Evolutionary conservation across 257 asterid species (phyloP).

Genomic region (Solanum microdontum): DNA sequence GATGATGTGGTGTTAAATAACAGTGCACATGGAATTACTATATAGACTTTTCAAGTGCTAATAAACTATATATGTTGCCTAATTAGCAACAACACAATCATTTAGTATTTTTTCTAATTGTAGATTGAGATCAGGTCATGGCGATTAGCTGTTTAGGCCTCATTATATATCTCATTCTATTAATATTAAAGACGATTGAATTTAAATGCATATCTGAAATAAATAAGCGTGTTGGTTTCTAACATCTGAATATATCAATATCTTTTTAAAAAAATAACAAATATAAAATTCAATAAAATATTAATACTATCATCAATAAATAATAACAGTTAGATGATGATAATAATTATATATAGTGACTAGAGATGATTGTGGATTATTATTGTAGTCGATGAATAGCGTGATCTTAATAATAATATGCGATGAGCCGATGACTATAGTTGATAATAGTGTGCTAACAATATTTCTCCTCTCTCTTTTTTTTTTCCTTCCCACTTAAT

Average conservation of each 20-base stretch:
- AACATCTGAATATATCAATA: too few species aligned
- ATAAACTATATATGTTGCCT: not conserved
- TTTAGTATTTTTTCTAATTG: not conserved
- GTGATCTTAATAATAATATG: not conserved
- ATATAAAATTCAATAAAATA: not conserved
- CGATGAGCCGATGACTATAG: too few species aligned
- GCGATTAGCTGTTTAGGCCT: not conserved
- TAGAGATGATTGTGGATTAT: not conserved
- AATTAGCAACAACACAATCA: not conserved
- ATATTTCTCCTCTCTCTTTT: too few species aligned
- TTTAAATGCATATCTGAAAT: not conserved
- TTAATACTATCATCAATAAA: not conserved
- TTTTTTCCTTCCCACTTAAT: not conserved
- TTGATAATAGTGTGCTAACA: not conserved
- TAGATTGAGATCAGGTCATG: not conserved
- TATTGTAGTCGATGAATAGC: not conserved
- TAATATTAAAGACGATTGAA: too few species aligned
- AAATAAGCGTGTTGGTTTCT: not conserved
- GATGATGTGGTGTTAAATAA: not conserved
- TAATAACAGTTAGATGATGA: too few species aligned
- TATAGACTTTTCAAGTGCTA: not conserved
- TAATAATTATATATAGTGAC: not conserved
- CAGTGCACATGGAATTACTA: not conserved
- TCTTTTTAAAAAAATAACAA: too few species aligned
- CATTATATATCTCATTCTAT: not conserved